Evolutionary conservation across 106 monocot genomes (phyloP).

Genomic region (Iris macrosiphon): DNA sequence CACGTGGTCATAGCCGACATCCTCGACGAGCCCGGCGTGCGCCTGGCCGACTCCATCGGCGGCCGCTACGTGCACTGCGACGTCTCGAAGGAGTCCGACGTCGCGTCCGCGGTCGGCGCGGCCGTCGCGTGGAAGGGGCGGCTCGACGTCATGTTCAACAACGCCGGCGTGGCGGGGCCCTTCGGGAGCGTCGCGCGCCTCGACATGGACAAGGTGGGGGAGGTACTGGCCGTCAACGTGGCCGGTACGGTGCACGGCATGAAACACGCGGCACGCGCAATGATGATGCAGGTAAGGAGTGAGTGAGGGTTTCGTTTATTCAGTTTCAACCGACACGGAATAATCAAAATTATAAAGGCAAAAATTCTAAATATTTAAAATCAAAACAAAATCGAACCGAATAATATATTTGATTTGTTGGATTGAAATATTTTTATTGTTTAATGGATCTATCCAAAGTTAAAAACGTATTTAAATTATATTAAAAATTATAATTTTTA

Average conservation of each 20-base stretch:
- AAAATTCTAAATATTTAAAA: too few species aligned
- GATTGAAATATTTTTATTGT: too few species aligned
- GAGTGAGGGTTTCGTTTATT: too few species aligned
- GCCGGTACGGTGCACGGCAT: constrained; percentile 9
- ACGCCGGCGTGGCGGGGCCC: constrained; percentile 10
- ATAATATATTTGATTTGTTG: too few species aligned
- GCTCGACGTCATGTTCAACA: constrained; percentile 41
- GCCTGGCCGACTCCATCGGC: neutral
- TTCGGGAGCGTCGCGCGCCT: neutral
- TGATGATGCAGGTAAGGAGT: too few species aligned
- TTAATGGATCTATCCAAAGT: too few species aligned
- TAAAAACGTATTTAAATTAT: too few species aligned
- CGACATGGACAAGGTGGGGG: neutral
- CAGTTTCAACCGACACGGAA: too few species aligned
- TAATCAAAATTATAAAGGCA: too few species aligned
- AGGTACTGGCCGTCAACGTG: constrained; percentile 12
- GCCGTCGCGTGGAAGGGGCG: constrained; percentile 15
- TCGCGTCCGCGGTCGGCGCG: constrained; percentile 14
- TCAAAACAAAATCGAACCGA: too few species aligned
- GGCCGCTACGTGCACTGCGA: constrained; percentile 34
- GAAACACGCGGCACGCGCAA: constrained; percentile 37
- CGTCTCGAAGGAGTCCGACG: constrained; percentile 25
- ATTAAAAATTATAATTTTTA: too few species aligned
- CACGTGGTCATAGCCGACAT: constrained; percentile 41
- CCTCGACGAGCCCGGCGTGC: constrained; percentile 41